Base-by-base conservation (phyloP, 805 yeast genomes). In the Candida wancherniae region DNA sequence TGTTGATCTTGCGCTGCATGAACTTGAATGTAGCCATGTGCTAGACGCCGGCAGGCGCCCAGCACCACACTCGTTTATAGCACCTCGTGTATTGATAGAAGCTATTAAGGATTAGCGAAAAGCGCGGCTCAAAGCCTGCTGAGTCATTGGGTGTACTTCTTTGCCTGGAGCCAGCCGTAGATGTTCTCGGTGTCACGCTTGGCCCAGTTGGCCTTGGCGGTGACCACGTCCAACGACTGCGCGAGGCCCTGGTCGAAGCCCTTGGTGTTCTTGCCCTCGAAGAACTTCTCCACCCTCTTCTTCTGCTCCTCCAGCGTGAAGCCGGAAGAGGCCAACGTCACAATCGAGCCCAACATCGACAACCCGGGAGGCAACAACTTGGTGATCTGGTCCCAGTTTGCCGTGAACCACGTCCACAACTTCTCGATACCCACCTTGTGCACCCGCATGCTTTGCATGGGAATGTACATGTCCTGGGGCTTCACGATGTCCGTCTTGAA, bases 361-460 rank as follows among this genome's bases (percentile, higher is more conserved):
- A 81, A 70, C 9, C 85, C 81, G 10, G 94, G 85, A 30, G 97
- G 95, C 53, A 86, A 71, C 49, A 71, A 64, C 54, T 75, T 69
- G 46, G 61, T 60, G 38, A 90, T 52, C 26, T 64, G 70, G 35
- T 76, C 86, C 90, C 94, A 90, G 58, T 88, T 79, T 9, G 37
- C 48, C 47, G 71, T 69, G 45, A 77, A 51, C 95, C 95, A 90
- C 11, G 50, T 33, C 85, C 88, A 88, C 43, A 80, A 60, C 9
- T 75, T 71, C 44, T 75, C 74, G 36, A 81, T 65, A 63, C 95
- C 94, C 24, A 63, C 67, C 31, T 61, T 68, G 48, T 77, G 77
- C 10, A 72, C 50, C 47, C 81, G 67, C 64, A 85, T 63, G 24
- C 92, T 88, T 39, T 64, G 73, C 75, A 90, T 68, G 42, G 95